phyloP scores from a whole-genome alignment of 371 early-diverging fungal genomes.

The Mucor racemosus region DNA sequence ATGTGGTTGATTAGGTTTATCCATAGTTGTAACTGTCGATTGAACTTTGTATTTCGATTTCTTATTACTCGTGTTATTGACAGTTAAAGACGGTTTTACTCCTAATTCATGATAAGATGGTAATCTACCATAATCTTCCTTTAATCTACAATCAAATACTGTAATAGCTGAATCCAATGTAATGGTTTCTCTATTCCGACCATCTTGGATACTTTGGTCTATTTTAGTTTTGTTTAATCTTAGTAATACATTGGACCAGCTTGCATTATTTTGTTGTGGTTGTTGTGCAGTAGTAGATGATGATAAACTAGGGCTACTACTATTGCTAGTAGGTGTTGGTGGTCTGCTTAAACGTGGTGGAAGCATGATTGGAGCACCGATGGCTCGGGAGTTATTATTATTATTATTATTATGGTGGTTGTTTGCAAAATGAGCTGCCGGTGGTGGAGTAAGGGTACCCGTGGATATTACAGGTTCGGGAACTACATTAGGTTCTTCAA shows the following conservation, averaged over 20 bases:
- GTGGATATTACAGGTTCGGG: not conserved
- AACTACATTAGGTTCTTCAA: constrained; percentile 7
- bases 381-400: not conserved
- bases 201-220: constrained; percentile 11
- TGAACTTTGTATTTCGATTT: not conserved
- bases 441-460: constrained; percentile 21
- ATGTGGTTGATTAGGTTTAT: constrained; percentile 21
- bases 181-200: constrained; percentile 32
- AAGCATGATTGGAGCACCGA: constrained; percentile 2
- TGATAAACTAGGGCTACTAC: constrained; percentile 5
- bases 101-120: constrained; percentile 52
- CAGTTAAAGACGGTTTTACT: constrained; percentile 18
- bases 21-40: constrained; percentile 9
- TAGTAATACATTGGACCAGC: constrained; percentile 29
- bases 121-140: constrained; percentile 50
- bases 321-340: not conserved
- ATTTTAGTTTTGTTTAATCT: constrained; percentile 29
- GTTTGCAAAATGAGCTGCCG: constrained; percentile 18
- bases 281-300: not conserved
- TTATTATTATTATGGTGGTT: not conserved
- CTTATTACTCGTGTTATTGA: constrained; percentile 6
- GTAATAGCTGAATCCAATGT: constrained; percentile 36
- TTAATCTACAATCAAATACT: constrained; percentile 48
- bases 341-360: constrained; percentile 1
- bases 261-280: constrained; percentile 2